A percentile compares a stretch with the other conserved stretches of the same genome.
Evolutionary conservation across 805 yeast species (phyloP).

Genomic region (Nematodospora valgi): DNA sequence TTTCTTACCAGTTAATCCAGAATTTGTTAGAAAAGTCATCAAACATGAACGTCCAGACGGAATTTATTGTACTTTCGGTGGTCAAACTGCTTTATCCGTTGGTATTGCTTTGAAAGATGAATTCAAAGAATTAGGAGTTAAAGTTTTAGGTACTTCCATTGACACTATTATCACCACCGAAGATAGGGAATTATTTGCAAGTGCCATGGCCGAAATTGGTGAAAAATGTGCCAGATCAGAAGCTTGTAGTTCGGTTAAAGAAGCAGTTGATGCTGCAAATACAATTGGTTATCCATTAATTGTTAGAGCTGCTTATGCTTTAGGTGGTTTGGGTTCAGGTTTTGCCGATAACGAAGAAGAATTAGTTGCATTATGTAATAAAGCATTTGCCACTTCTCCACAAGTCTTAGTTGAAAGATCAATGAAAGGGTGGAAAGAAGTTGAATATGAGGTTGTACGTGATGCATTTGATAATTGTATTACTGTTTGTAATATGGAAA

Average conservation of each 20-base stretch:
- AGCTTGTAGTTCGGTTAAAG: slow-evolving; percentile 76
- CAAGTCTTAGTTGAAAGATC: slow-evolving; percentile 94
- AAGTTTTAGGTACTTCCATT: slow-evolving; percentile 94
- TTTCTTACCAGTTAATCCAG: slow-evolving; percentile 96
- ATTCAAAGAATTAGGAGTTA: slow-evolving; percentile 85
- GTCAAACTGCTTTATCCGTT: slow-evolving; percentile 95
- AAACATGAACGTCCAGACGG: slow-evolving; percentile 96
- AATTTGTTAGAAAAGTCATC: slow-evolving; percentile 93
- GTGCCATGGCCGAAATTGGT: slow-evolving; percentile 89
- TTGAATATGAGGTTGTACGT: slow-evolving; percentile 97
- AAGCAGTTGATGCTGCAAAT: slow-evolving; percentile 80
- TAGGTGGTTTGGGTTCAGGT: slow-evolving; percentile 98
- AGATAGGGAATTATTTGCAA: slow-evolving; percentile 94
- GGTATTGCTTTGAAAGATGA: slow-evolving; percentile 96
- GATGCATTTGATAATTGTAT: slow-evolving; percentile 97
- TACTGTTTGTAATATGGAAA: slow-evolving; percentile 99
- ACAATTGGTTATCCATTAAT: slow-evolving; percentile 93
- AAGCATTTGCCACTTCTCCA: slow-evolving; percentile 93
- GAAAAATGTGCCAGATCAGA: slow-evolving; percentile 95
- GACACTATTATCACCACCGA: slow-evolving; percentile 96
- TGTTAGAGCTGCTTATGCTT: slow-evolving; percentile 95
- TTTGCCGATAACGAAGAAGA: slow-evolving; percentile 87
- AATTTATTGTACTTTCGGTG: slow-evolving; percentile 95
- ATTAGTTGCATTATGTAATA: slow-evolving; percentile 76
- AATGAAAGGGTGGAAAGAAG: slow-evolving; percentile 99